phyloP scores from a whole-genome alignment of 176 grass and related monocot species.

The Poa annua region DNA sequence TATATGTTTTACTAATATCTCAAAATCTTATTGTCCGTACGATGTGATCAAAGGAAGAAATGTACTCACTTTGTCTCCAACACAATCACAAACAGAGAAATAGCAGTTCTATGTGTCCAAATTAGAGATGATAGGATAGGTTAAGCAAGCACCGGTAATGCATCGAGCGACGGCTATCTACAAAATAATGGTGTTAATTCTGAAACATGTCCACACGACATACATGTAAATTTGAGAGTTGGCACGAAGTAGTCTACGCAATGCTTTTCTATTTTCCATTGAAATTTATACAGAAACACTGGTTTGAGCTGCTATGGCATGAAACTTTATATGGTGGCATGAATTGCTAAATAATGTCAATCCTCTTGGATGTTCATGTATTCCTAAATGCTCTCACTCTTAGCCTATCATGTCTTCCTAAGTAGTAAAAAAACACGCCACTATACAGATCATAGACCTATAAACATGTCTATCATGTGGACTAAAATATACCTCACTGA shows the following conservation, averaged over 20 bases:
- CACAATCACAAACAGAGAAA: constrained; percentile 33
- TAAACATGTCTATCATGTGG: too few relatives aligned
- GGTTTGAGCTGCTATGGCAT: too few relatives aligned
- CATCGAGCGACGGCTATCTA: neutral
- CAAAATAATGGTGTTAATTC: neutral
- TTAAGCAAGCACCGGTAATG: neutral
- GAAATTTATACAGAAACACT: too few relatives aligned
- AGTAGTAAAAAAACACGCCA: too few relatives aligned
- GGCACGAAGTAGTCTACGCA: too few relatives aligned
- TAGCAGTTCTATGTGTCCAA: neutral
- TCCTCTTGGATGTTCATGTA: neutral
- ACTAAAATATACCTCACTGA: too few relatives aligned
- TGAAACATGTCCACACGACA: too few relatives aligned
- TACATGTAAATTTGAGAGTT: too few relatives aligned
- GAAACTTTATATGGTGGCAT: neutral
- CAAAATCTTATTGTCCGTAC: neutral
- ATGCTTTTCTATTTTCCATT: too few relatives aligned
- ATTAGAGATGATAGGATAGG: too few relatives aligned
- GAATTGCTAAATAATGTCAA: neutral
- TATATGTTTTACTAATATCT: neutral
- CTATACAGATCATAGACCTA: too few relatives aligned
- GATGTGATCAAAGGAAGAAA: neutral
- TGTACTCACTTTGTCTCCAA: constrained; percentile 86
- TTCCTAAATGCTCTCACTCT: neutral
- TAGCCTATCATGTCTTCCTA: too few relatives aligned